Evolutionary conservation across 2,329 filamentous ascomycete genomes (phyloP), one percentile per base, ranked within the genome.

Genomic region (Pseudogymnoascus sp.): DNA sequence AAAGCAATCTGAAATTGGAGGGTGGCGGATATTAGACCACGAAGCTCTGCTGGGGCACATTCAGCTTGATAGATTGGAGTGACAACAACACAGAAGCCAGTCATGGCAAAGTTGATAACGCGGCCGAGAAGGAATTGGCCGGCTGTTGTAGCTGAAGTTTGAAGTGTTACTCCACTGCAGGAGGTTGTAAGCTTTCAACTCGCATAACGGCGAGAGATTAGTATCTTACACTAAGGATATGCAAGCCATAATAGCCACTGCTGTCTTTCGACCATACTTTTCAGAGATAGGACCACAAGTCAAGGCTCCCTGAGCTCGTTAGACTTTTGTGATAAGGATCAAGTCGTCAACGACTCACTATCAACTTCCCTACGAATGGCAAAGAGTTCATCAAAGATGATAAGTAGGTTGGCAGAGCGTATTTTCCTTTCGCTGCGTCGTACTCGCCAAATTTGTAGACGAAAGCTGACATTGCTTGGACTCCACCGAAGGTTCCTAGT

Each of bases 91-190:
- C 65, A 66, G 64, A 74, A 70, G 39, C 72, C 72, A 1, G 72
- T 73, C 69, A 72, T 73, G 33, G 61, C 68, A 60, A 68, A 73
- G 58, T 61, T 68, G 39, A 74, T 66, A 62, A 73, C 52, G 39
- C 72, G 67, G 9, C 72, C 72, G 8, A 70, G 61, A 1, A 69
- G 73, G 62, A 74, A 74, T 49, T 72, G 70, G 4, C 69, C 69
- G 6, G 69, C 66, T 1, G 70, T 68, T 4, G 62, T 65, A 12
- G 72, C 72, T 1, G 69, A 62, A 3, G 67, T 72, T 42, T 74
- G 72, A 0, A 74, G 67, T 2, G 67, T 61, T 28, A 72, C 72
- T 7, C 72, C 72, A 38, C 67, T 70, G 28, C 8, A 30, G 58
- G 36, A 39, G 19, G 14, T 60, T 23, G 25, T 60, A 60, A 35